A percentile compares a stretch with the other conserved stretches of the same genome.
Conservation (phyloP, 2,329 filamentous ascomycete species). For the Bipolaris gigantea region DNA sequence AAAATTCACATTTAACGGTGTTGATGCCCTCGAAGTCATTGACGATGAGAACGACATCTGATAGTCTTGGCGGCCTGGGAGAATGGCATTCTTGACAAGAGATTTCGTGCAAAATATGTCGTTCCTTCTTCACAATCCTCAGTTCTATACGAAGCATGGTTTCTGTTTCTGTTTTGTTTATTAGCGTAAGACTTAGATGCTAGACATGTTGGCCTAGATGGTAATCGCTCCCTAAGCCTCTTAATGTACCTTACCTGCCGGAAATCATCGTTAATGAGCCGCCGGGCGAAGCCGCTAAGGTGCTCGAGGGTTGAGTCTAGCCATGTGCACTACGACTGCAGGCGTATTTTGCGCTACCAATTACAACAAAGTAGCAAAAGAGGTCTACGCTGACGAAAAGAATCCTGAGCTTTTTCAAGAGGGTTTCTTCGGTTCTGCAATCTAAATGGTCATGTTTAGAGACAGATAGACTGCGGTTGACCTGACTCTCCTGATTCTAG, state of each 20-base stretch:
- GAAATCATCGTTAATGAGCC: background rate
- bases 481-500: no score
- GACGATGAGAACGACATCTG: background rate
- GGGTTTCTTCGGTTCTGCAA: no score
- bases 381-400: no score
- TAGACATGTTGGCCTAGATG: background rate
- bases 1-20: background rate
- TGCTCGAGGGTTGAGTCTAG: background rate
- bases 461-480: no score
- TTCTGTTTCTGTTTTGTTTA: background rate
- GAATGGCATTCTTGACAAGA: background rate
- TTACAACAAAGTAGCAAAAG: no score
- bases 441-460: no score
- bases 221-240: background rate
- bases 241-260: background rate
- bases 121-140: background rate
- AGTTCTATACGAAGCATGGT: background rate
- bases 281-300: background rate
- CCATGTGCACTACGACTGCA: background rate
- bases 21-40: background rate
- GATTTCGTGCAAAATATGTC: background rate
- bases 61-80: background rate
- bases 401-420: no score
- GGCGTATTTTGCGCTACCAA: no score
- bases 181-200: background rate